Evolutionary conservation across 345 rosid species (phyloP).

Genomic region (Gynandropsis gynandra): DNA sequence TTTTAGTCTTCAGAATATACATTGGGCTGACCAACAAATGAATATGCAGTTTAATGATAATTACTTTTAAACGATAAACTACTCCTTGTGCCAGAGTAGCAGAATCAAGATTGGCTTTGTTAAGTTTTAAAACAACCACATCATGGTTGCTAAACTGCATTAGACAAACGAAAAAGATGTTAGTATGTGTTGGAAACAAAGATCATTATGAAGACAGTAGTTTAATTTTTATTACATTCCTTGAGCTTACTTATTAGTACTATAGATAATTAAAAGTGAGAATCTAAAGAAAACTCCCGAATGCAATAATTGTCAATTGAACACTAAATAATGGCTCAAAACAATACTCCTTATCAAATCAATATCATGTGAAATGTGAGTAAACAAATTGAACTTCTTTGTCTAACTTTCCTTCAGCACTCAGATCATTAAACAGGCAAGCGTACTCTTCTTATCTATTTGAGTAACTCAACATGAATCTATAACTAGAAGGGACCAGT

Average conservation of each 20-base stretch:
- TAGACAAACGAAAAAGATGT: neutral
- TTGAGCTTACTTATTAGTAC: too few species aligned
- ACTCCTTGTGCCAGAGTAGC: conserved; percentile 96
- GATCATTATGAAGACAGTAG: too few species aligned
- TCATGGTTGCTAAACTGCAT: conserved; percentile 84
- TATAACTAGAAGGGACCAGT: too few species aligned
- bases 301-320: too few species aligned
- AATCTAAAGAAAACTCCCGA: too few species aligned
- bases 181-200: too few species aligned
- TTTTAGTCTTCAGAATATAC: neutral
- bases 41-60: neutral
- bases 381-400: neutral
- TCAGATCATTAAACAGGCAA: neutral
- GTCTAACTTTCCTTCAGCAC: neutral
- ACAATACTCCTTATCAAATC: neutral
- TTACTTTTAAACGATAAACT: conserved; percentile 74
- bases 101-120: conserved; percentile 76
- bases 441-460: neutral
- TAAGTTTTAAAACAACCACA: conserved; percentile 77
- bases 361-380: neutral
- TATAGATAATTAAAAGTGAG: too few species aligned
- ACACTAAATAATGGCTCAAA: neutral
- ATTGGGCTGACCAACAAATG: neutral
- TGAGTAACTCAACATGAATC: neutral
- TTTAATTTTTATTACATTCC: too few species aligned